These are phyloP conservation scores for Cercospora sojina DNA, from an alignment of 2,329 filamentous ascomycete genomes.

Conservation along the genomic window DNA sequence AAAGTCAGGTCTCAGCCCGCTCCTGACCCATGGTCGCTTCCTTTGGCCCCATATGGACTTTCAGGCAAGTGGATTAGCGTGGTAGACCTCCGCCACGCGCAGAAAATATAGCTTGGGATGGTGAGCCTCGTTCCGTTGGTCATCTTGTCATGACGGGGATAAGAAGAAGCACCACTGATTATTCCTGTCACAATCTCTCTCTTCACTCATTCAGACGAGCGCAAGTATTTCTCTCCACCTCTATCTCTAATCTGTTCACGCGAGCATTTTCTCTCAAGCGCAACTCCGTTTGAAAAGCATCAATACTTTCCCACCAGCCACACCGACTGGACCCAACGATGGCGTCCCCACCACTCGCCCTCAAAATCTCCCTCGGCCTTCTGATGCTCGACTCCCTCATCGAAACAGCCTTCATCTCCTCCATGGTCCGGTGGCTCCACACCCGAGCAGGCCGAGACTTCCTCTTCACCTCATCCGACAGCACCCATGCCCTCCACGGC, in stretches of 20 bases:
- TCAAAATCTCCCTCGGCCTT: conserved; percentile 23
- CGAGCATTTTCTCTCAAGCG: background rate
- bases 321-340: conserved; percentile 3
- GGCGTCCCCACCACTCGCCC: conserved; percentile 13
- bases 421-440: conserved; percentile 36
- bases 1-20: conserved; percentile 2
- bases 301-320: background rate
- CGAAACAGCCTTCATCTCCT: conserved; percentile 33
- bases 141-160: background rate
- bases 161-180: background rate
- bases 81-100: background rate
- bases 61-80: background rate
- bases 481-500: conserved; percentile 42
- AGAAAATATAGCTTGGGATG: background rate
- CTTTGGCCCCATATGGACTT: background rate
- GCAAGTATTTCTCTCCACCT: background rate
- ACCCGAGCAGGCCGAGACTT: conserved; percentile 29
- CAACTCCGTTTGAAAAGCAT: background rate
- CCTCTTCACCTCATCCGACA: conserved; percentile 22
- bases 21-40: background rate
- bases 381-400: conserved; percentile 32
- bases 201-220: background rate
- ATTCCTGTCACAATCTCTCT: background rate
- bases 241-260: background rate
- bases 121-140: background rate